phyloP scores from a whole-genome alignment of 768 basidiomycete species.

The Austroboletus festivus region DNA sequence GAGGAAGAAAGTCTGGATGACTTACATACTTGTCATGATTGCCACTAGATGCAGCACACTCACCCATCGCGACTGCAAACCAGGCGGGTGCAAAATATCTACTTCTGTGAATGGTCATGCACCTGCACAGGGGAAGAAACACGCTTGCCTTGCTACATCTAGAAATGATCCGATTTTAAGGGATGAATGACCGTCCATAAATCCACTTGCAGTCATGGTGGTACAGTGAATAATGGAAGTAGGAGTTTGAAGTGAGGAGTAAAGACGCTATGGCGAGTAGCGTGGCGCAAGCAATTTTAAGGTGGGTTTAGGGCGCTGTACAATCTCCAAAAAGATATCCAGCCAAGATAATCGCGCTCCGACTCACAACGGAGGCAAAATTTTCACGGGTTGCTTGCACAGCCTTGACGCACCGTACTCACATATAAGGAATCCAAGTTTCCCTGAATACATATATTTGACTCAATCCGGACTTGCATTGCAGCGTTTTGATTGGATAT shows the following conservation, averaged over 20 bases:
- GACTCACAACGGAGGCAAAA: too few relatives aligned
- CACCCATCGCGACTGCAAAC: conserved; percentile 56
- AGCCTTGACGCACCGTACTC: too few relatives aligned
- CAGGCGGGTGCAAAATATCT: conserved; percentile 56
- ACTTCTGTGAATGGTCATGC: not conserved
- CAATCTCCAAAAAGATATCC: not conserved
- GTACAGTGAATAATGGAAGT: not conserved
- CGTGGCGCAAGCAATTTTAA: not conserved
- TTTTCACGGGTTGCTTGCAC: too few relatives aligned
- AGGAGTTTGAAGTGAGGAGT: not conserved
- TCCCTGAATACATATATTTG: too few relatives aligned
- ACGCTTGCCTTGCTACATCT: conserved; percentile 35
- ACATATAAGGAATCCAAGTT: too few relatives aligned
- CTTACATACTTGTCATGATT: not conserved
- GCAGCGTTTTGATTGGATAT: not conserved
- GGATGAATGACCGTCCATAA: too few relatives aligned
- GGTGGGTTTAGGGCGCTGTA: not conserved
- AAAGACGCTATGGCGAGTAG: too few relatives aligned
- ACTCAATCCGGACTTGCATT: too few relatives aligned
- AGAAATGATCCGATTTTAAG: conserved; percentile 30
- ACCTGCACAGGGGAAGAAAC: not conserved
- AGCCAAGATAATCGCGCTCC: too few relatives aligned
- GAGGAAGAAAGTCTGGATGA: not conserved
- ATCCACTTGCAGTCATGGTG: not conserved
- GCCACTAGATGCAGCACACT: conserved; percentile 7